Conservation (phyloP, 2,329 filamentous ascomycete species). For the Acrocalymma vagum region DNA sequence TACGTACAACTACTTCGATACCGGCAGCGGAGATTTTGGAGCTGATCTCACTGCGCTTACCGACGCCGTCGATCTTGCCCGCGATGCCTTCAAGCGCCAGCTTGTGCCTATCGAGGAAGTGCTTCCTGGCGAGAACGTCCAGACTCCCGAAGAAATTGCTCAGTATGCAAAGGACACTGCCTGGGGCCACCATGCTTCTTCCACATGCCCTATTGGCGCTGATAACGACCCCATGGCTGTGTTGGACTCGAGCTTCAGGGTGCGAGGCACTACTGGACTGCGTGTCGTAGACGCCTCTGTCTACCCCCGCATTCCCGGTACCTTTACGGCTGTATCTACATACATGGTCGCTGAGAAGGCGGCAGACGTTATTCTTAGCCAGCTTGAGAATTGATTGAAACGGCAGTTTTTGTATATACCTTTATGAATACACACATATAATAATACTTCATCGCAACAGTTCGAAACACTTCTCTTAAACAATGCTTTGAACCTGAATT, state of each 20-base stretch:
- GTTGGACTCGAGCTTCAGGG: constrained; percentile 61
- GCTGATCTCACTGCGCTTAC: constrained; percentile 64
- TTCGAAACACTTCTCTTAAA: too few relatives aligned
- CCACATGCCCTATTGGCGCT: constrained; percentile 66
- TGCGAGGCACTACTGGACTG: constrained; percentile 60
- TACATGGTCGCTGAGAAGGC: constrained; percentile 71
- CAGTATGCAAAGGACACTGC: constrained; percentile 40
- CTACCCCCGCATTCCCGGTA: constrained; percentile 56
- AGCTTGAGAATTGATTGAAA: constrained; percentile 6
- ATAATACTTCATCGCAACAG: too few relatives aligned
- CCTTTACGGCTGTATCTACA: constrained; percentile 61
- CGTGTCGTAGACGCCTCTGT: constrained; percentile 54
- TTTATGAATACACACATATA: too few relatives aligned
- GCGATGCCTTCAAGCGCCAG: constrained; percentile 48
- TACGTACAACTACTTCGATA: constrained; percentile 50
- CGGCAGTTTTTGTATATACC: too few relatives aligned
- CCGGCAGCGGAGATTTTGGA: constrained; percentile 66
- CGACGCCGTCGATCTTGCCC: constrained; percentile 62
- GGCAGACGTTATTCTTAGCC: constrained; percentile 62
- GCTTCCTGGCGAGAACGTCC: constrained; percentile 58
- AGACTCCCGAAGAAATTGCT: constrained; percentile 38
- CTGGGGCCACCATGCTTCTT: constrained; percentile 64
- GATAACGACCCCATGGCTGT: constrained; percentile 60
- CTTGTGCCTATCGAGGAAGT: constrained; percentile 52
- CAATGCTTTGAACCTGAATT: too few relatives aligned